phyloP scores from a whole-genome alignment of 805 yeast species.

The Trichomonascus vanleenenianus region DNA sequence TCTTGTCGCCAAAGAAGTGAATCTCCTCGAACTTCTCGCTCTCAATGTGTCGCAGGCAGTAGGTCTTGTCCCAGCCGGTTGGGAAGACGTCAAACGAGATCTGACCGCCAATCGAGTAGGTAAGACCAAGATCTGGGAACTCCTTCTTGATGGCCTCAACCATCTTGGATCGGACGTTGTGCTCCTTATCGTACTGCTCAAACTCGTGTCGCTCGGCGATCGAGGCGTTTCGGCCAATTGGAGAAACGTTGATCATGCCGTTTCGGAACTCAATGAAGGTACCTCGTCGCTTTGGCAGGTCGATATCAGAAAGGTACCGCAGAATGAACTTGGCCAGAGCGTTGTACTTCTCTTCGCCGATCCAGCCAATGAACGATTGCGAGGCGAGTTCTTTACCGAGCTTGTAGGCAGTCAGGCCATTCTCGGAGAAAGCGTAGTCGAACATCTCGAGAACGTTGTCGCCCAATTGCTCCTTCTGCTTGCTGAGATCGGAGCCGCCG shows the following conservation, averaged over 20 bases:
- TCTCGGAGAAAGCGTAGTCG: constrained; percentile 95
- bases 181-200: constrained; percentile 73
- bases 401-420: constrained; percentile 97
- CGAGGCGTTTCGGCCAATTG: constrained; percentile 97
- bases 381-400: constrained; percentile 80
- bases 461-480: constrained; percentile 96
- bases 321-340: constrained; percentile 78
- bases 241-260: constrained; percentile 98
- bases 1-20: constrained; percentile 98
- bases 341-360: constrained; percentile 93
- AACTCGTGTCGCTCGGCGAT: constrained; percentile 89
- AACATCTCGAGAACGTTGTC: constrained; percentile 64
- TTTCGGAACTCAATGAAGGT: constrained; percentile 98
- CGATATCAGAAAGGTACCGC: constrained; percentile 75
- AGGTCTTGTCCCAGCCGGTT: constrained; percentile 99
- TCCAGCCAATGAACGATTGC: constrained; percentile 90
- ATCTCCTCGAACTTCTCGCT: constrained; percentile 77
- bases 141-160: constrained; percentile 76
- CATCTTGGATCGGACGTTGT: constrained; percentile 76
- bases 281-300: constrained; percentile 96
- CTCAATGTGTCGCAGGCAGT: constrained; percentile 88
- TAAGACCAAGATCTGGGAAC: constrained; percentile 77
- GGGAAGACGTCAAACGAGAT: constrained; percentile 99
- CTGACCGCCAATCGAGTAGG: constrained; percentile 99
- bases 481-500: constrained; percentile 91